phyloP scores from a whole-genome alignment of 2,329 filamentous ascomycete genomes.

The Keithomyces neogunnii region DNA sequence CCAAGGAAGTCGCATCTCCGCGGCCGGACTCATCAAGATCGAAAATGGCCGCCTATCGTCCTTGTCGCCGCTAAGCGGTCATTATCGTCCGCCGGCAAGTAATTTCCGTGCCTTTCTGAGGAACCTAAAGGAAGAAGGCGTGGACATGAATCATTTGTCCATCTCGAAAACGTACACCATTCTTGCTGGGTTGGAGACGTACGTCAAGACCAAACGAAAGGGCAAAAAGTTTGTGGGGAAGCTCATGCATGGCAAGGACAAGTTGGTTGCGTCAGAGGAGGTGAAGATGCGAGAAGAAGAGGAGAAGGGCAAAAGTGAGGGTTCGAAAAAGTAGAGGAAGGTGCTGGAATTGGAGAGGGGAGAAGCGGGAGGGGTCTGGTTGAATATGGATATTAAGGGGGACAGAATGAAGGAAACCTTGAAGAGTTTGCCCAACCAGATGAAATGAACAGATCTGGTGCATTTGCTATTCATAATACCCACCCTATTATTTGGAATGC shows the following conservation, averaged over 20 bases:
- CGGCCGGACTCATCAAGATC: constrained; percentile 79
- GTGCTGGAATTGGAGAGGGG: constrained; percentile 30
- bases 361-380: constrained; percentile 17
- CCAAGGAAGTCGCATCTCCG: constrained; percentile 70
- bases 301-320: constrained; percentile 51
- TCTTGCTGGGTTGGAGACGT: constrained; percentile 73
- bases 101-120: constrained; percentile 80
- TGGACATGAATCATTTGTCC: constrained; percentile 70
- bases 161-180: constrained; percentile 78
- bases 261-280: constrained; percentile 53
- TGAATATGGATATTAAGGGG: constrained; percentile 27
- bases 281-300: constrained; percentile 48
- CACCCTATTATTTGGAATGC: background rate
- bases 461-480: constrained; percentile 2
- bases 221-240: constrained; percentile 48
- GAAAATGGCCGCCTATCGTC: constrained; percentile 70
- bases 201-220: constrained; percentile 59
- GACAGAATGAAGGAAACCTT: constrained; percentile 32
- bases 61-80: constrained; percentile 64
- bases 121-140: constrained; percentile 61
- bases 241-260: constrained; percentile 45
- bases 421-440: constrained; percentile 20
- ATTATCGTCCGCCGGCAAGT: constrained; percentile 75
- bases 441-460: constrained; percentile 3
- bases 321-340: constrained; percentile 42